Evolutionary conservation across 345 rosid genomes (phyloP).

Genomic region (Psidium guajava): DNA sequence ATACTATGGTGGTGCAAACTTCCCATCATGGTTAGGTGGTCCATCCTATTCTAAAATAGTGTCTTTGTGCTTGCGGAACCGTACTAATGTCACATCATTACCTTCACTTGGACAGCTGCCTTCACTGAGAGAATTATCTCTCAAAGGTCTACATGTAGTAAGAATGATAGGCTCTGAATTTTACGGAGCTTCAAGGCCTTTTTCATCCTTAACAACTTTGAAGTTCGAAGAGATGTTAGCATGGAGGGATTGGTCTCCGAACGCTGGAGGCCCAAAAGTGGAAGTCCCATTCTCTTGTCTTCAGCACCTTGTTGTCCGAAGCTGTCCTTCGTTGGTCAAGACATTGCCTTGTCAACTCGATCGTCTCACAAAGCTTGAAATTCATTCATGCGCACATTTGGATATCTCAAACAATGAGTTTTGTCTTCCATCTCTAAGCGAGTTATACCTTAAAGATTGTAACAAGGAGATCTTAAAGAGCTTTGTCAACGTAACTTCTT

Average conservation of each 20-base stretch:
- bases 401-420: not conserved
- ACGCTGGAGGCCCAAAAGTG: accelerated
- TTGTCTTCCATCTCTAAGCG: not conserved
- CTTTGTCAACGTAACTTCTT: not conserved
- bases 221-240: not conserved
- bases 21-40: not conserved
- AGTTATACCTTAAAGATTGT: not conserved
- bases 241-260: not conserved
- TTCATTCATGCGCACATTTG: not conserved
- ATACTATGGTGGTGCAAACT: not conserved
- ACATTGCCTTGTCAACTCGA: not conserved
- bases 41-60: not conserved
- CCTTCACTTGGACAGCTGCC: not conserved
- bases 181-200: not conserved
- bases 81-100: not conserved
- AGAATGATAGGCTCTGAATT: not conserved
- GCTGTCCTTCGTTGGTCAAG: not conserved
- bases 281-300: not conserved
- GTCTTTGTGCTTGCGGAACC: not conserved
- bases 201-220: not conserved
- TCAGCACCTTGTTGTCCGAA: not conserved
- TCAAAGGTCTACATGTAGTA: not conserved
- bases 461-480: not conserved
- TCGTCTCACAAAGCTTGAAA: not conserved
- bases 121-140: not conserved